These are phyloP conservation scores for Phaffomyces opuntiae DNA, from an alignment of 805 yeast species.

Conservation along the genomic window DNA sequence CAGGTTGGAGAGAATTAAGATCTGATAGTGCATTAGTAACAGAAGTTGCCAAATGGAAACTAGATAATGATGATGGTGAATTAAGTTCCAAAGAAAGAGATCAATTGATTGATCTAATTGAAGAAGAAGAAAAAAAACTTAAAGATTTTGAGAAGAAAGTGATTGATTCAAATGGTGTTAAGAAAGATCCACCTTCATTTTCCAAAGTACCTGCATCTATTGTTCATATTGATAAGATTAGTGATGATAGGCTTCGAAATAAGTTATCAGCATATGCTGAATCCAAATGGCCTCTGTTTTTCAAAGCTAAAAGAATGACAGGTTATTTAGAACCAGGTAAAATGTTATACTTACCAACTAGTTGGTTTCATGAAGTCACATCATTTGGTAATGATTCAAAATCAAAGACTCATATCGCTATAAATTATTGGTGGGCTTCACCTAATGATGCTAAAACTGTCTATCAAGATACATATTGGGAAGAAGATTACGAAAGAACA, in stretches of 20 bases:
- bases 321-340: constrained; percentile 55
- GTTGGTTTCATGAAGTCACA: constrained; percentile 81
- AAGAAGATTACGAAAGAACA: constrained; percentile 42
- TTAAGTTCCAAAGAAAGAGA: constrained; percentile 18
- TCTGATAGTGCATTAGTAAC: constrained; percentile 55
- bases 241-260: constrained; percentile 21
- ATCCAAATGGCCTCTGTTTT: constrained; percentile 42
- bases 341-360: constrained; percentile 65
- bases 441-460: constrained; percentile 36
- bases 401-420: constrained; percentile 43
- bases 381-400: constrained; percentile 40
- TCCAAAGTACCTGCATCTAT: constrained; percentile 56
- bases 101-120: constrained; percentile 21
- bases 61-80: constrained; percentile 25
- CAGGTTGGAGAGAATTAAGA: constrained; percentile 54
- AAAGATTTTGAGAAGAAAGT: constrained; percentile 14
- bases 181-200: constrained; percentile 63
- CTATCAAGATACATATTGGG: constrained; percentile 49
- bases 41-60: constrained; percentile 39
- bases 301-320: constrained; percentile 33
- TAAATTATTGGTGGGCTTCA: constrained; percentile 73
- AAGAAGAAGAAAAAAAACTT: constrained; percentile 21
- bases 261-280: constrained; percentile 31
- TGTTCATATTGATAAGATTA: constrained; percentile 50
- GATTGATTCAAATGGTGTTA: constrained; percentile 13